Evolutionary conservation across 345 rosid genomes (phyloP), one percentile per base, ranked within the genome.

Genomic region (Euclidium syriacum): DNA sequence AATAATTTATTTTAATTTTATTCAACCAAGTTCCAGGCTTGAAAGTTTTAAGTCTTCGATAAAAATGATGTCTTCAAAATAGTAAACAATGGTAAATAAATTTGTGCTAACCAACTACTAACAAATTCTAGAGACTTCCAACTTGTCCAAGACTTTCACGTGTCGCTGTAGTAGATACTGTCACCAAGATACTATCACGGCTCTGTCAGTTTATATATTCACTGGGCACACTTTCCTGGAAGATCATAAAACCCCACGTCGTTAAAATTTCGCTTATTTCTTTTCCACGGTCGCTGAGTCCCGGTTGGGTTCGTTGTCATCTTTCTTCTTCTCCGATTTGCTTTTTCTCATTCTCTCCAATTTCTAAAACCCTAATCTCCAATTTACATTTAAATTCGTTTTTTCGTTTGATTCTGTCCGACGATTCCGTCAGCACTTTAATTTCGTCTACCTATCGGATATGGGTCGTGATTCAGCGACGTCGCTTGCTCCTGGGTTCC

Each of bases 401-500:
- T 23, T 53, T 14, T 52, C 25, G 29, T 55, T 42, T 17, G 15
- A 53, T 54, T 42, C 52, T 11, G 36, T 16, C 25, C 22, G 30
- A 10, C 12, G 29, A 33, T n/a, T 54, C 62, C 11, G 23, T n/a
- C n/a, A n/a, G n/a, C n/a, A n/a, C n/a, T n/a, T n/a, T n/a, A n/a
- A n/a, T n/a, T n/a, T n/a, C n/a, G 38, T 54, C 33, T 10, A 19
- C 33, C 43, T 18, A 38, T 33, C 48, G 35, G 1, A 32, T 7
- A 85, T 91, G 96, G 85, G 75, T 41, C 83, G 82, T 73, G 73
- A 58, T 36, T 67, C 85, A 14, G 53, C 76, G 17, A 64, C 80
- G 33, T 85, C 83, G 20, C 79, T 89, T 2, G 94, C 89, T 61
- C 98, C 96, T 6, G 98, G 98, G 15, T 92, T 92, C 71, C 83